Evolutionary conservation across 2,329 filamentous ascomycete species (phyloP).

Genomic region (Fusarium sp.): DNA sequence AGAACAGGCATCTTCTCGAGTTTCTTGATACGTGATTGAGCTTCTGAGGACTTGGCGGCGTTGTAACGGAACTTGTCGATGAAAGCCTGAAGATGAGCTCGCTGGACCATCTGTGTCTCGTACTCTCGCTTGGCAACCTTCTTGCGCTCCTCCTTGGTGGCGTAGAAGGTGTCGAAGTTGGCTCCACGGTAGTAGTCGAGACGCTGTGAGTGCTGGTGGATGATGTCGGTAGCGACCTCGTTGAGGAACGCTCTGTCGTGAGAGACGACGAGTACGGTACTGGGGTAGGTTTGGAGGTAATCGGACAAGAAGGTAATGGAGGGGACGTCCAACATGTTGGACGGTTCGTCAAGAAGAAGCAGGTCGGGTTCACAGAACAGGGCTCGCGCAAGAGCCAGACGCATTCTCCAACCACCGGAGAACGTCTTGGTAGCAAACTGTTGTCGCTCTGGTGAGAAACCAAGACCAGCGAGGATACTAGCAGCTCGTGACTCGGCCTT

Average conservation of each 20-base stretch:
- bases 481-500: slow-evolving; percentile 96
- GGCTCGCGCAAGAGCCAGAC: slow-evolving; percentile 91
- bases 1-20: slow-evolving; percentile 96
- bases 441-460: slow-evolving; percentile 93
- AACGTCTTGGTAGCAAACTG: slow-evolving; percentile 96
- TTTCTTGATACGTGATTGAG: slow-evolving; percentile 99
- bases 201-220: slow-evolving; percentile 96
- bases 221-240: slow-evolving; percentile 98
- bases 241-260: slow-evolving; percentile 99
- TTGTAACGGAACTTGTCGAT: slow-evolving; percentile 99
- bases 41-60: slow-evolving; percentile 97
- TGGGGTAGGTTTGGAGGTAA: slow-evolving; percentile 94
- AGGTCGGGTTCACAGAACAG: slow-evolving; percentile 98
- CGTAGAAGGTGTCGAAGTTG: slow-evolving; percentile 98
- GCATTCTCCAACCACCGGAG: slow-evolving; percentile 99
- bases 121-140: slow-evolving; percentile 98
- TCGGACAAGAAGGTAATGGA: slow-evolving; percentile 98
- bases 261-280: slow-evolving; percentile 94
- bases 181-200: slow-evolving; percentile 98
- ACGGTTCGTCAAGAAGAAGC: slow-evolving; percentile 96
- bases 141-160: slow-evolving; percentile 94
- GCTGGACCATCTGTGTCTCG: slow-evolving; percentile 95
- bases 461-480: slow-evolving; percentile 95
- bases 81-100: slow-evolving; percentile 94
- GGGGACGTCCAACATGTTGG: slow-evolving; percentile 99